These are phyloP conservation scores for Diaporthe aspalathi DNA, from an alignment of 2,329 filamentous ascomycete species.

Conservation along the genomic window DNA sequence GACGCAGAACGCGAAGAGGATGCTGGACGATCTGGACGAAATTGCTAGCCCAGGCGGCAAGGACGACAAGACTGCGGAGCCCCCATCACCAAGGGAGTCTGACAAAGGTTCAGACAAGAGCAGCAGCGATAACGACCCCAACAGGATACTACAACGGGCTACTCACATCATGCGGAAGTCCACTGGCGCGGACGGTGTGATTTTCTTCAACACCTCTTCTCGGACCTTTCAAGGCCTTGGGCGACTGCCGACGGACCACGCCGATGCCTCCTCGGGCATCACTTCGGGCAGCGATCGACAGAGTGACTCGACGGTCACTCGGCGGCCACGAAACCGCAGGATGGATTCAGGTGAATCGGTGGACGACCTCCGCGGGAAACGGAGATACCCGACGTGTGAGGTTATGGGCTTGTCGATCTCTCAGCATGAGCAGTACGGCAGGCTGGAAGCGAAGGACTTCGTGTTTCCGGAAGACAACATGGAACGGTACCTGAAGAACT, in stretches of 20 bases:
- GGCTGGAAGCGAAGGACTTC: slow-evolving; percentile 23
- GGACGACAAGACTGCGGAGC: neutral
- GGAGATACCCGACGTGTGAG: slow-evolving; percentile 1
- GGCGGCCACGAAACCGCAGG: slow-evolving; percentile 8
- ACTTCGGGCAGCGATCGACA: slow-evolving; percentile 32
- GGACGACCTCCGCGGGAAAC: slow-evolving; percentile 19
- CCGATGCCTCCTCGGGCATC: slow-evolving; percentile 31
- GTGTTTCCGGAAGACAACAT: slow-evolving; percentile 30
- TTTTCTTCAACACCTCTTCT: slow-evolving; percentile 45
- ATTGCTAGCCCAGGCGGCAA: neutral
- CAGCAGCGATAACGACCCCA: slow-evolving; percentile 8
- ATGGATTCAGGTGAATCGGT: slow-evolving; percentile 19
- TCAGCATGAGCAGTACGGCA: slow-evolving; percentile 34
- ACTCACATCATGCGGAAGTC: slow-evolving; percentile 56
- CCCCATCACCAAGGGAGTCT: neutral
- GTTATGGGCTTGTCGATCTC: slow-evolving; percentile 29
- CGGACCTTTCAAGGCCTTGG: slow-evolving; percentile 28
- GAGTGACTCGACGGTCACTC: slow-evolving; percentile 1
- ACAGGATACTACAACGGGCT: slow-evolving; percentile 52
- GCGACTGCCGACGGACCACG: neutral
- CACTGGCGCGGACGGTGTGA: slow-evolving; percentile 55
- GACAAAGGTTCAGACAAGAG: neutral
- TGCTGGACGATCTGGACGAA: slow-evolving; percentile 33
- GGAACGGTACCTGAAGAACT: slow-evolving; percentile 32
- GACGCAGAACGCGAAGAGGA: slow-evolving; percentile 31